Base-by-base conservation (phyloP, 306 rosid genomes). In the Psophocarpus tetragonolobus region DNA sequence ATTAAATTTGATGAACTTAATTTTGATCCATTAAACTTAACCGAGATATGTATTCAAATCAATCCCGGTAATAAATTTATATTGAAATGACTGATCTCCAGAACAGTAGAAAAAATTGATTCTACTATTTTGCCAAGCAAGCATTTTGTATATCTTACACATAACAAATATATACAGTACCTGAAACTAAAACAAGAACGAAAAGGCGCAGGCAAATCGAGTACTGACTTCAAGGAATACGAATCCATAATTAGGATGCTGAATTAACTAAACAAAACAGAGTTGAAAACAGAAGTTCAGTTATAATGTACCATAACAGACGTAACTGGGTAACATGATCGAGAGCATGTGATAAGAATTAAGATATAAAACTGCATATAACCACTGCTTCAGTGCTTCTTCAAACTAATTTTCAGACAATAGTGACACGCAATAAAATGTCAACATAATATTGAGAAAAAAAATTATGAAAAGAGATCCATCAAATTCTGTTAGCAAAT, bases 171-270 rank as follows among this genome's bases (percentile, higher is more conserved):
- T 58, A 42, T 7, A 35, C 12, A 76, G 66, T 88, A 95, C 98
- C 98, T 95, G 94, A 90, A 95, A 74, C 82, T 89, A 83, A 95
- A 95, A 79, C 84, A 78, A 8, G 97, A 85, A 11, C 85, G 97
- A 80, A 95, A 87, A 24, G 82, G 87, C 6, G 75, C 85, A 5
- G 98, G 97, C 87, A 95, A 87, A 86, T 95, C 97, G 68, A 79
- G 77, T 73, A 91, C 85, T 0, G 97, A 91, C 90, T 91, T 95
- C 84, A 95, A 80, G 12, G 97, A 79, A 84, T 88, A 91, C 2
- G 90, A 82, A 79, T 95, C 97, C 97, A 95, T 92, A 12, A 53
- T 62, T 21, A 44, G 50, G 73, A 81, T 9, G 73, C 82, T 60
- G 79, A 36, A 73, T 83, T 38, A 39, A 50, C 65, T 53, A 12